Evolutionary conservation across 2,329 filamentous ascomycete genomes (phyloP), one percentile per base, ranked within the genome.

Genomic region (Fusarium nygamai): DNA sequence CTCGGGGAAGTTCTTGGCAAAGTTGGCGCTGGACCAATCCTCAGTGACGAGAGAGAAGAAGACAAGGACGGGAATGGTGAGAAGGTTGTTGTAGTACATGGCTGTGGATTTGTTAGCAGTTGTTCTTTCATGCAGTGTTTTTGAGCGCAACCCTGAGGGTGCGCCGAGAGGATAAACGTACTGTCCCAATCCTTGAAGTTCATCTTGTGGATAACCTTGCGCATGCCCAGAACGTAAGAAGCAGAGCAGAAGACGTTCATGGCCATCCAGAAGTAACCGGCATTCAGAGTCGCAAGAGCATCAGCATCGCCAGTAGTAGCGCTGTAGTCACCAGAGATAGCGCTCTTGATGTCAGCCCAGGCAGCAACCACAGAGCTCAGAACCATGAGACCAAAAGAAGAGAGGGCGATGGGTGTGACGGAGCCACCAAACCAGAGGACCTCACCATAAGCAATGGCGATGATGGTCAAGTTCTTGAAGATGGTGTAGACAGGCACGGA

Each of bases 101-200:
- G 95, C 96, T 98, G 73, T 38, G 17, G 47, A 58, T 36, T 19
- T 22, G 80, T 84, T 80, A 86, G 82, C 34, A 53, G 64, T 27
- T 27, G 41, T 22, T 51, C 10, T 69, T 31, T 43, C 20, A 5
- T 13, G 39, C 17, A 44, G 38, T 29, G 12, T 33, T 16, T 12
- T 16, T 17, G 38, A 39, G 31, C 27, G 31, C 36, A 34, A 44
- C 50, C 41, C 58, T 71, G 54, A 36, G 20, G 13, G 5, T 22
- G 54, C 33, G 51, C 29, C 22, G 7, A 17, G 11, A 8, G 17
- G 20, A 17, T 8, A 9, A 44, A 91, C 96, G 85, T 89, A 98
- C 96, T 98, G 84, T 99, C 96, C 88, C 97, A 98, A 83, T 98
- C 96, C 89, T 98, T 98, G 87, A 99, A 98, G 88, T 98, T 98